Evolutionary conservation across 768 basidiomycete species (phyloP).

Genomic region (Ephemerocybe angulata): DNA sequence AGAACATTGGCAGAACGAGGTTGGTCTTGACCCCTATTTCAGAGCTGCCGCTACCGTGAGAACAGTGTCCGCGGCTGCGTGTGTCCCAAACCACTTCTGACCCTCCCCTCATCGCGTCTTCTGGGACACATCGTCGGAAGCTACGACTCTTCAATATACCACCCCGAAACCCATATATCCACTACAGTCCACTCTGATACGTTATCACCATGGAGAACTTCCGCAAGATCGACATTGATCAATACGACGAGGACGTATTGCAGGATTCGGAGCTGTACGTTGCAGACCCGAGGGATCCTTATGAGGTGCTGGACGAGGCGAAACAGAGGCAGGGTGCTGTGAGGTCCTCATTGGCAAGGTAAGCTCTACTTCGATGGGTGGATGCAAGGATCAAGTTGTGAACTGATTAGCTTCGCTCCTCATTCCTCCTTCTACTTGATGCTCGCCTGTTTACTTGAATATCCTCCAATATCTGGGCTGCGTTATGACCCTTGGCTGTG

Average conservation of each 20-base stretch:
- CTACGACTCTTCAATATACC: too few relatives aligned
- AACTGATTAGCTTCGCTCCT: background rate
- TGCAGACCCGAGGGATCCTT: slow-evolving; percentile 76
- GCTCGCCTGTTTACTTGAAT: background rate
- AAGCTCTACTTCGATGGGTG: slow-evolving; percentile 24
- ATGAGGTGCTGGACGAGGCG: slow-evolving; percentile 69
- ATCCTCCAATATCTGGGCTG: background rate
- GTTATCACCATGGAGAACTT: background rate
- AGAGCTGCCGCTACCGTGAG: too few relatives aligned
- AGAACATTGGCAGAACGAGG: too few relatives aligned
- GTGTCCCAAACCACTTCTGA: too few relatives aligned
- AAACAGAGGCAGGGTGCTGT: slow-evolving; percentile 73
- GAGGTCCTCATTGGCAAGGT: slow-evolving; percentile 73
- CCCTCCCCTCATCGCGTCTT: too few relatives aligned
- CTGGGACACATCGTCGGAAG: too few relatives aligned
- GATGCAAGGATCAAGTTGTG: background rate
- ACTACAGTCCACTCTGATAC: too few relatives aligned
- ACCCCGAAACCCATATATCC: too few relatives aligned
- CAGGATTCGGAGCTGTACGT: slow-evolving; percentile 84
- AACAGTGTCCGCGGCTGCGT: too few relatives aligned
- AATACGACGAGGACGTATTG: slow-evolving; percentile 86
- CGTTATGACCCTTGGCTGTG: background rate
- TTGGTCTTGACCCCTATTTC: too few relatives aligned
- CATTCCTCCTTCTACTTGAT: background rate
- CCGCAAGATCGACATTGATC: slow-evolving; percentile 60